Percentiles rank a stretch among this genome's conserved stretches.
These are phyloP conservation scores for Flaveria trinervia DNA, from an alignment of 129 eudicot species.

Conservation along the genomic window DNA sequence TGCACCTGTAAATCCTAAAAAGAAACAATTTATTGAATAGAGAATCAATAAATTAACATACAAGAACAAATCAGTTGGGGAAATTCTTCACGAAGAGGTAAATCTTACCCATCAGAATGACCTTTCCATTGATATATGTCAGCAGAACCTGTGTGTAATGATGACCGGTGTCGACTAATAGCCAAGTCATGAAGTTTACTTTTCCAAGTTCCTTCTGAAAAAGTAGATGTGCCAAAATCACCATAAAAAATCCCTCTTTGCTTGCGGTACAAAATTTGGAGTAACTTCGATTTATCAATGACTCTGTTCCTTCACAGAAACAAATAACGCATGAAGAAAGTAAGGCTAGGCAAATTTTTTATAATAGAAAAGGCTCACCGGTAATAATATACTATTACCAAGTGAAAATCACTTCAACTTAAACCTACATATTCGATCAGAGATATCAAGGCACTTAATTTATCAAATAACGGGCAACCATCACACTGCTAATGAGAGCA, in stretches of 20 bases:
- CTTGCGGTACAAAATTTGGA: slow-evolving; percentile 52
- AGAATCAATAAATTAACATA: background rate
- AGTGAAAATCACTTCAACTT: slow-evolving; percentile 2
- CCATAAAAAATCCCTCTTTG: slow-evolving; percentile 36
- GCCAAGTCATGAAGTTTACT: slow-evolving; percentile 58
- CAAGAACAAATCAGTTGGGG: no score
- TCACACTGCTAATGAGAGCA: background rate
- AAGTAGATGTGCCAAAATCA: slow-evolving; percentile 31
- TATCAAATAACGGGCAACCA: background rate
- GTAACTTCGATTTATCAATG: slow-evolving; percentile 55
- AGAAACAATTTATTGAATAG: background rate
- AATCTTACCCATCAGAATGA: slow-evolving; percentile 65
- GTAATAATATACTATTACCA: background rate
- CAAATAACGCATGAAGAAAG: slow-evolving; percentile 12
- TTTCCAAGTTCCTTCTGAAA: slow-evolving; percentile 46
- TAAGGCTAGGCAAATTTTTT: background rate
- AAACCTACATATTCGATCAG: background rate
- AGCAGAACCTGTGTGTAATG: slow-evolving; percentile 55
- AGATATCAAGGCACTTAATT: background rate
- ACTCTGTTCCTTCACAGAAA: slow-evolving; percentile 49
- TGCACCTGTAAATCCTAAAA: slow-evolving; percentile 71
- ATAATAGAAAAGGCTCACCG: background rate
- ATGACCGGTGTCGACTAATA: slow-evolving; percentile 54
- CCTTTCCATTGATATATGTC: slow-evolving; percentile 77
- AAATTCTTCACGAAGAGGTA: background rate